phyloP scores from a whole-genome alignment of 352 stramenopile genomes.

The Phytopythium cucurbitacearum region DNA sequence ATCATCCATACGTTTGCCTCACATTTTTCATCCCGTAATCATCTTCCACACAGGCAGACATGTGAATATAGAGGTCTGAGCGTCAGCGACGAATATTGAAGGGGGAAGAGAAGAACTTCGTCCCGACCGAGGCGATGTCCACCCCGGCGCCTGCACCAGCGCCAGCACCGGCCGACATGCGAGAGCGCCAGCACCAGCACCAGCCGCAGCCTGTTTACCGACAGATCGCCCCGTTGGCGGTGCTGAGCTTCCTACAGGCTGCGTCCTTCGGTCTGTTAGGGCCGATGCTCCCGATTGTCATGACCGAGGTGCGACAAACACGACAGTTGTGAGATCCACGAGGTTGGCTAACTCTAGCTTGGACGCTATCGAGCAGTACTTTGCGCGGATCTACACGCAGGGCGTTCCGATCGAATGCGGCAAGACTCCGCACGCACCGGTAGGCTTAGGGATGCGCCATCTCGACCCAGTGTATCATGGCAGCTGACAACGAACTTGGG shows the following conservation, averaged over 20 bases:
- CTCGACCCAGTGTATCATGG: not conserved
- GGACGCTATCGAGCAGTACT: constrained; percentile 44
- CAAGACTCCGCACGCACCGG: constrained; percentile 29
- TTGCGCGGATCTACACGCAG: constrained; percentile 50
- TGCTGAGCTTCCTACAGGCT: constrained; percentile 41
- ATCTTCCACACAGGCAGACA: no score
- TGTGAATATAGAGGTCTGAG: no score
- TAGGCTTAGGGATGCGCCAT: constrained; percentile 3
- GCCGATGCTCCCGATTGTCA: constrained; percentile 61
- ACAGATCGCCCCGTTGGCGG: constrained; percentile 36
- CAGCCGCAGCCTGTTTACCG: constrained; percentile 12
- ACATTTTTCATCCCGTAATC: not conserved
- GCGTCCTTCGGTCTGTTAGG: constrained; percentile 62
- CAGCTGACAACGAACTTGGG: not conserved
- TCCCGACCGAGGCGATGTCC: not conserved
- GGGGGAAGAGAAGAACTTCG: not conserved
- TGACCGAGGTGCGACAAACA: constrained; percentile 41
- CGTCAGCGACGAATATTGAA: not conserved
- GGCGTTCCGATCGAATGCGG: constrained; percentile 55
- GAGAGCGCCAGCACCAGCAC: not conserved
- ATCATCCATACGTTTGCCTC: not conserved
- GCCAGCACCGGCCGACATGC: not conserved
- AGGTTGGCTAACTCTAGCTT: not conserved
- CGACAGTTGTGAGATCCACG: not conserved
- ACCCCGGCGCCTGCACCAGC: not conserved